Conservation (phyloP, 176 grass and related monocot genomes). For the Coix lacrymajobi region DNA sequence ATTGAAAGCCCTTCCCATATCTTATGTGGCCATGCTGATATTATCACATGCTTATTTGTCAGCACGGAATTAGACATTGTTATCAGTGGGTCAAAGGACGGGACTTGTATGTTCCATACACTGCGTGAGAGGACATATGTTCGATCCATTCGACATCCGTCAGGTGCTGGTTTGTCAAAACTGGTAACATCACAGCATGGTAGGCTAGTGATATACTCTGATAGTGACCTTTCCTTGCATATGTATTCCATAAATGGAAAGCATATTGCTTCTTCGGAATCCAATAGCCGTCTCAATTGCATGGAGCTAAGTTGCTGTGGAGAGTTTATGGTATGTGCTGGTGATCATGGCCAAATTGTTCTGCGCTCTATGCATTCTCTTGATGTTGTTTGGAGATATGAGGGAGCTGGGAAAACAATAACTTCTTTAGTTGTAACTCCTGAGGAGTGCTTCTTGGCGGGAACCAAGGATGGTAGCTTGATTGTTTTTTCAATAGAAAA, state of each 20-base stretch:
- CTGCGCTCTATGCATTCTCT: constrained; percentile 91
- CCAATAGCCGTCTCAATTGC: constrained; percentile 78
- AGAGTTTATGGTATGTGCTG: constrained; percentile 76
- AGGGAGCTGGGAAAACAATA: constrained; percentile 82
- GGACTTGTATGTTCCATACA: constrained; percentile 97
- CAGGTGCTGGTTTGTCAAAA: constrained; percentile 67
- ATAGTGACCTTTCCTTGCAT: constrained; percentile 80
- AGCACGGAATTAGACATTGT: constrained; percentile 93
- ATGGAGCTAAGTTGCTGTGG: constrained; percentile 95
- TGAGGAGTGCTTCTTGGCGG: constrained; percentile 91
- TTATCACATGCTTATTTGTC: constrained; percentile 96
- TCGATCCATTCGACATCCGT: constrained; percentile 76
- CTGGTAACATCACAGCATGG: constrained; percentile 77
- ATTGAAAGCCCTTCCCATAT: constrained; percentile 84
- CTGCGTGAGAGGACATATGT: constrained; percentile 74
- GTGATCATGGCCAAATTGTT: constrained; percentile 86
- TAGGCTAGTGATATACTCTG: constrained; percentile 83
- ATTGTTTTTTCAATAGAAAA: constrained; percentile 91
- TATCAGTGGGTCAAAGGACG: constrained; percentile 95
- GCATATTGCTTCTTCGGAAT: constrained; percentile 77
- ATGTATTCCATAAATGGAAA: constrained; percentile 99
- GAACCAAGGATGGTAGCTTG: constrained; percentile 85
- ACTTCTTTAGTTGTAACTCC: constrained; percentile 82
- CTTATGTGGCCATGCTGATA: constrained; percentile 93
- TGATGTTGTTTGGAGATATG: constrained; percentile 77